Evolutionary conservation across 768 basidiomycete species (phyloP), one percentile per base, ranked within the genome.

Genomic region (Pisolithus orientalis): DNA sequence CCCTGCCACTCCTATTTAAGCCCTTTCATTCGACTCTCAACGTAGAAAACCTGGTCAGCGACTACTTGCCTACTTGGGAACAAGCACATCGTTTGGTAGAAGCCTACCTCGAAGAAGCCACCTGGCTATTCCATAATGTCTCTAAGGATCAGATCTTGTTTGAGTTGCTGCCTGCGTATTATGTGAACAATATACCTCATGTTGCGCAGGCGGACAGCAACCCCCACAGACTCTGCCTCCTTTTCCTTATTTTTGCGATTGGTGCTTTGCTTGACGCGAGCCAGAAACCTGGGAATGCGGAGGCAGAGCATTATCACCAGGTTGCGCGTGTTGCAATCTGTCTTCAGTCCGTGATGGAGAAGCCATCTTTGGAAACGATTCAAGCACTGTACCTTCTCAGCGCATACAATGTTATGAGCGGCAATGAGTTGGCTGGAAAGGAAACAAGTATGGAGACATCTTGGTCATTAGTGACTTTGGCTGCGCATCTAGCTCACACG

Each of bases 381-480:
- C 87, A 89, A 66, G 70, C 79, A 6, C 66, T 89, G 16, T 83
- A 85, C 64, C 62, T 88, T 56, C 72, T 84, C 69, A 83, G 84
- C 59, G 77, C 84, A 8, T 87, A 85, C 61, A 82, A 82, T 50
- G 80, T 79, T 16, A 81, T 87, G 84, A 82, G 78, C 56, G 83
- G 82, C 25, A 79, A 76, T 56, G 84, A 83, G 62, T 60, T 79
- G 14, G 58, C 66, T 3, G 72, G 70, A 50, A 75, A 74, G 49
- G 84, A 87, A 63, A 81, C 80, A 4, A 83, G 80, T 54, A 86
- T 81, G 83, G 84, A 85, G 69, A 79, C 80, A 69, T 81, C 84
- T 17, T 85, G 85, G 85, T 79, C 76, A 11, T 65, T 85, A 43
- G 72, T 84, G 38, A 81, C 79, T 10, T 70, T 87, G n/a, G 82